Evolutionary conservation across 208 protist genomes (phyloP).

Genomic region (Leishmania martiniquensis): DNA sequence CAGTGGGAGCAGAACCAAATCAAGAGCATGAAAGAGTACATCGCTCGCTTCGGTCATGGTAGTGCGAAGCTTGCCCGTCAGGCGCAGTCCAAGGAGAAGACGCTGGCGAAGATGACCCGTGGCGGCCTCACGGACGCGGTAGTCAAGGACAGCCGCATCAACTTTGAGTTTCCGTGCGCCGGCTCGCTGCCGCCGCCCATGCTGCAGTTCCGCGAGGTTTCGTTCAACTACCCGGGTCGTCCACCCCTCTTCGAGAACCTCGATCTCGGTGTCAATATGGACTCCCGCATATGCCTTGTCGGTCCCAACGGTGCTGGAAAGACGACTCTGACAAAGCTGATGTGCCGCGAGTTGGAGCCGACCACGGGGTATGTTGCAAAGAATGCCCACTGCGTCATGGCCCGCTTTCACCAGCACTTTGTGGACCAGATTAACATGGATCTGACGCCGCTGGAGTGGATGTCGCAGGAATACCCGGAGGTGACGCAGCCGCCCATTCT

Average conservation of each 20-base stretch:
- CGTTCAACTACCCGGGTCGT: constrained; percentile 91
- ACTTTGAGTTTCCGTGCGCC: constrained; percentile 87
- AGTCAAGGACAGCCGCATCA: constrained; percentile 72
- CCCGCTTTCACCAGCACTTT: constrained; percentile 97
- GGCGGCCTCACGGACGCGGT: constrained; percentile 95
- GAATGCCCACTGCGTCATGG: constrained; percentile 94
- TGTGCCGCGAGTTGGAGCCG: constrained; percentile 93
- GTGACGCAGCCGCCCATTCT: constrained; percentile 87
- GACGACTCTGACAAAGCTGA: constrained; percentile 96
- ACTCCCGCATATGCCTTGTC: constrained; percentile 96
- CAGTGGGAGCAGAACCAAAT: constrained; percentile 97
- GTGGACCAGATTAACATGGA: constrained; percentile 95
- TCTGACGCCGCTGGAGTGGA: constrained; percentile 95
- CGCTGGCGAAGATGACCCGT: constrained; percentile 93
- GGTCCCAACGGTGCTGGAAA: constrained; percentile 98
- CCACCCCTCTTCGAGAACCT: constrained; percentile 89
- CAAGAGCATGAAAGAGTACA: constrained; percentile 97
- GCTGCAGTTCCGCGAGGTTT: constrained; percentile 94
- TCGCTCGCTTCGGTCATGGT: constrained; percentile 95
- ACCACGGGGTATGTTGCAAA: constrained; percentile 90
- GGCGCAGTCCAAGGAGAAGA: constrained; percentile 96
- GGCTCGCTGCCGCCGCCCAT: constrained; percentile 91
- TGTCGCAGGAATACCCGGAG: constrained; percentile 92
- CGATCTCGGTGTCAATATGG: constrained; percentile 95
- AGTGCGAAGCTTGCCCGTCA: constrained; percentile 95